phyloP scores from a whole-genome alignment of 75 land plant genomes.

The Selaginella moellendorffii region DNA sequence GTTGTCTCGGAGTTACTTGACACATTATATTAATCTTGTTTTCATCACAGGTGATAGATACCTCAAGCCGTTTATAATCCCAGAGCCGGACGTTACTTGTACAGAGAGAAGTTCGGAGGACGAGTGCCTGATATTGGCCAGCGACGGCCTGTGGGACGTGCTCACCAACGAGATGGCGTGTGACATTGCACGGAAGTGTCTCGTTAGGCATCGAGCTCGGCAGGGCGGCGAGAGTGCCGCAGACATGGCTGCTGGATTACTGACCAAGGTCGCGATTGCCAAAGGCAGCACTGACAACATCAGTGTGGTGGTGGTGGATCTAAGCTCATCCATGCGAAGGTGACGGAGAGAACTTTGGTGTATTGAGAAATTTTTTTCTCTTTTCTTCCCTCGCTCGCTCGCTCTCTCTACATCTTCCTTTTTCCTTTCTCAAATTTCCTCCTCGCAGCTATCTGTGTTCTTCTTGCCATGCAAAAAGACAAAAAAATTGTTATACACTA shows the following conservation, averaged over 20 bases:
- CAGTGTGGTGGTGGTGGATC: conserved; percentile 77
- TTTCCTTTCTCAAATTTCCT: too few relatives aligned
- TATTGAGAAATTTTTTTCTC: too few relatives aligned
- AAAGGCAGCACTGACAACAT: conserved; percentile 65
- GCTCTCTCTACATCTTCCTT: too few relatives aligned
- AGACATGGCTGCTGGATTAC: conserved; percentile 55
- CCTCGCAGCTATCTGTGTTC: too few relatives aligned
- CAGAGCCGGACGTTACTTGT: conserved; percentile 59
- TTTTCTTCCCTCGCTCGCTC: too few relatives aligned
- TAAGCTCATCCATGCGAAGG: conserved; percentile 12
- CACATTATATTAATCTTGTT: neutral
- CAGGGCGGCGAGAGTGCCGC: conserved; percentile 42
- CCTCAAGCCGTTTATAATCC: conserved; percentile 52
- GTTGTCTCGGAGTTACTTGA: conserved; percentile 1
- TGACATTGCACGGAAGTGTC: conserved; percentile 41
- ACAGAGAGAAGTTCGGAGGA: conserved; percentile 43
- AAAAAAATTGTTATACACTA: too few relatives aligned
- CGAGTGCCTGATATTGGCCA: conserved; percentile 68
- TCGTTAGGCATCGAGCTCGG: conserved; percentile 16
- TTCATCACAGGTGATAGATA: conserved; percentile 72
- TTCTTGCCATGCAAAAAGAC: too few relatives aligned
- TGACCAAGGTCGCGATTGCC: conserved; percentile 62
- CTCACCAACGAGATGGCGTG: conserved; percentile 51
- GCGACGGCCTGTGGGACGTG: conserved; percentile 90
- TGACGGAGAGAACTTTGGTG: too few relatives aligned